Percentiles rank a stretch among this genome's conserved stretches.
These are phyloP conservation scores for Ananas comosus DNA, from an alignment of 176 grass and related monocot genomes.

Conservation along the genomic window DNA sequence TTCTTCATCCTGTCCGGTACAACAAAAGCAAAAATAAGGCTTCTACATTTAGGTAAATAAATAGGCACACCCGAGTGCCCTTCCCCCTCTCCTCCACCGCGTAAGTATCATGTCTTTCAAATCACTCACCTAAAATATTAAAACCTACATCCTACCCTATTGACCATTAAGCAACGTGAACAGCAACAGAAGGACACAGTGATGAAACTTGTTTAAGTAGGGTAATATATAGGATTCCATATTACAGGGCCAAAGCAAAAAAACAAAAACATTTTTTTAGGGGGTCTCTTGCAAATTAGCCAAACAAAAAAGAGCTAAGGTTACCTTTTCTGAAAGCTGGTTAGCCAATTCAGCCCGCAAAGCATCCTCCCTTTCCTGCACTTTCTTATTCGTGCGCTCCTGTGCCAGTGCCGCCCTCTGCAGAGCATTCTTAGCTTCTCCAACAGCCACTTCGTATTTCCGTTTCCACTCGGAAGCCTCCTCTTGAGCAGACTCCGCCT, in stretches of 20 bases:
- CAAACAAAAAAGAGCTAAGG: constrained; percentile 7
- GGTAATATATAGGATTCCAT: no score
- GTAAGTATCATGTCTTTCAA: no score
- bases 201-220: no score
- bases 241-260: no score
- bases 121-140: no score
- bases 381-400: constrained; percentile 85
- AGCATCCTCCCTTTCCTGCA: constrained; percentile 84
- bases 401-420: constrained; percentile 89
- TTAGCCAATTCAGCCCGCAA: constrained; percentile 70
- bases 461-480: constrained; percentile 96
- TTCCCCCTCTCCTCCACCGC: no score
- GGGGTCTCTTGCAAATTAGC: no score
- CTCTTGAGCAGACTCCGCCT: constrained; percentile 85
- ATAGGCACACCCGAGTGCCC: no score
- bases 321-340: constrained; percentile 76
- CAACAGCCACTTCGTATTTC: constrained; percentile 72
- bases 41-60: background rate
- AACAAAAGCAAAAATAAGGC: constrained; percentile 11
- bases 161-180: no score
- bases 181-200: no score
- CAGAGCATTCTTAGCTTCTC: constrained; percentile 74
- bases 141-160: no score
- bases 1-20: constrained; percentile 62
- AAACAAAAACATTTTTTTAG: no score